phyloP scores from a whole-genome alignment of 495 filamentous ascomycete genomes.

The Podospora anserina region DNA sequence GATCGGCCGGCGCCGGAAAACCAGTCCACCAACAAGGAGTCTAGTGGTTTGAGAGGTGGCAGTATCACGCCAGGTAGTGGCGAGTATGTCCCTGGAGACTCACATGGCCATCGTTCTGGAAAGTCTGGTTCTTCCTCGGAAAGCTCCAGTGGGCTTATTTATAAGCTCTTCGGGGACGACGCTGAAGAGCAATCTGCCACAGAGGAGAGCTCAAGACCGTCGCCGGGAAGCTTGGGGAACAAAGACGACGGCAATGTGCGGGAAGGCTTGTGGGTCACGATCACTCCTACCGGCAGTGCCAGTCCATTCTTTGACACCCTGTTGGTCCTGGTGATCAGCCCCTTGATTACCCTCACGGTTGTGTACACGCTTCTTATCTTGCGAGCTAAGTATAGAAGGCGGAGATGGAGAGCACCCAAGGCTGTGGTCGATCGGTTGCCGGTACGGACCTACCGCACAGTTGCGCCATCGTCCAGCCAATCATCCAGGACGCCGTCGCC shows the following conservation, averaged over 20 bases:
- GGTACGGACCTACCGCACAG: slow-evolving; percentile 88
- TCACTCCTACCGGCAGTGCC: slow-evolving; percentile 86
- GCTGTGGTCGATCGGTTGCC: slow-evolving; percentile 93
- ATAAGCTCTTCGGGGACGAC: slow-evolving; percentile 48
- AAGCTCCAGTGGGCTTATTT: slow-evolving; percentile 36
- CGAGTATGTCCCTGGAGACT: slow-evolving; percentile 53
- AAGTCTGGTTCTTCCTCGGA: slow-evolving; percentile 25
- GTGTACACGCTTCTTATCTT: slow-evolving; percentile 88
- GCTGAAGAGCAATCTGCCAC: slow-evolving; percentile 32
- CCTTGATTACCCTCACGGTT: slow-evolving; percentile 84
- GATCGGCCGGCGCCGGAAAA: slow-evolving; percentile 14
- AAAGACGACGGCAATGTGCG: slow-evolving; percentile 45
- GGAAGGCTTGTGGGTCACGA: slow-evolving; percentile 90
- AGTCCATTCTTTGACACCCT: slow-evolving; percentile 96
- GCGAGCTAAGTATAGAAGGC: slow-evolving; percentile 81
- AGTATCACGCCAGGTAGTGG: slow-evolving; percentile 54
- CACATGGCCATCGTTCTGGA: slow-evolving; percentile 22
- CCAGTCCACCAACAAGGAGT: slow-evolving; percentile 11
- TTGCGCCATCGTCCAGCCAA: slow-evolving; percentile 57
- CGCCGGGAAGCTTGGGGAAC: slow-evolving; percentile 10
- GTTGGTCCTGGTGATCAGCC: slow-evolving; percentile 86
- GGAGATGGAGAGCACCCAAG: slow-evolving; percentile 94
- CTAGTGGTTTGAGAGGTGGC: slow-evolving; percentile 15
- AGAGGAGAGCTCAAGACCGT: slow-evolving; percentile 10
- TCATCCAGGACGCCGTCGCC: slow-evolving; percentile 54